A percentile compares a stretch with the other conserved stretches of the same genome.
Conservation (phyloP, 257 asterid species). For the Scutellaria minor region DNA sequence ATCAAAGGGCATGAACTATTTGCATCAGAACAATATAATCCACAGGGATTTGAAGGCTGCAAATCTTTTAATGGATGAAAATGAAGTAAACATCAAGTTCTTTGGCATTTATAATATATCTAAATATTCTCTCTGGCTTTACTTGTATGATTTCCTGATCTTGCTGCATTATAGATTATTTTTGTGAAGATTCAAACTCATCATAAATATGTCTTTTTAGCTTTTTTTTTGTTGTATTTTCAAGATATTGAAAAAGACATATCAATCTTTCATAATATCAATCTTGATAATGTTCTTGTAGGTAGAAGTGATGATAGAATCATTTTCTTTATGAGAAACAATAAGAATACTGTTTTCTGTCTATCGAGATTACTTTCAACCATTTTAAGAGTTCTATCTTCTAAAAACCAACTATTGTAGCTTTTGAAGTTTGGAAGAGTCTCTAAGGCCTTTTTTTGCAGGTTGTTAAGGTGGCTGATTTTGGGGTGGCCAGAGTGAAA, state of each 20-base stretch:
- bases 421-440: constrained; percentile 30
- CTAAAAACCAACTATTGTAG: constrained; percentile 25
- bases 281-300: constrained; percentile 11
- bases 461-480: constrained; percentile 99
- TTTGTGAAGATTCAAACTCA: constrained; percentile 1
- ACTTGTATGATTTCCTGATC: constrained; percentile 10
- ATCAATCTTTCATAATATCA: background rate
- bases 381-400: constrained; percentile 25
- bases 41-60: constrained; percentile 99
- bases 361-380: constrained; percentile 15
- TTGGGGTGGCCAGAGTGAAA: constrained; percentile 98
- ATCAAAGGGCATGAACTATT: constrained; percentile 95
- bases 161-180: constrained; percentile 18
- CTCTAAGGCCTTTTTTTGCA: constrained; percentile 40
- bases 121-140: background rate
- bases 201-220: constrained; percentile 1
- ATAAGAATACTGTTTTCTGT: background rate
- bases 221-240: background rate
- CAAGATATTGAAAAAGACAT: background rate
- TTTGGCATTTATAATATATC: background rate
- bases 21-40: constrained; percentile 96
- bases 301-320: background rate
- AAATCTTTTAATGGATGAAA: constrained; percentile 94
- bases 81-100: constrained; percentile 63
- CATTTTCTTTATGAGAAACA: constrained; percentile 17